These are phyloP conservation scores for Raphanus hybrid DNA, from an alignment of 441 rosid genomes.

Conservation along the genomic window DNA sequence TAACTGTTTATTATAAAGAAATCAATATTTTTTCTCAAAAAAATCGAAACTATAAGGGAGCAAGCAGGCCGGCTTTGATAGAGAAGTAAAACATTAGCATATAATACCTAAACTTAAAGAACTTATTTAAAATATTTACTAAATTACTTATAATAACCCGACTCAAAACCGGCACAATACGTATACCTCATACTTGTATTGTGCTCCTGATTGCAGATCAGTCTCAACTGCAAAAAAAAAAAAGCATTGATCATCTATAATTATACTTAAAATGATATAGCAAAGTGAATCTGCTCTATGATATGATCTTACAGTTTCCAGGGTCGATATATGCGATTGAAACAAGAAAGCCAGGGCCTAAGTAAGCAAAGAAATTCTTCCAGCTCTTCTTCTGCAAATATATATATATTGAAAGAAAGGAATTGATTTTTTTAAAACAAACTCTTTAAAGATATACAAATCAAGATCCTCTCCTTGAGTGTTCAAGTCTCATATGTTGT, in stretches of 20 bases:
- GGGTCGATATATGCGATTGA: constrained; percentile 96
- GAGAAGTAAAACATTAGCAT: no score
- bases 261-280: not conserved
- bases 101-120: no score
- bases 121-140: no score
- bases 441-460: not conserved
- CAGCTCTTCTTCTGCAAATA: constrained; percentile 66
- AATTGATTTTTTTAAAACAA: no score
- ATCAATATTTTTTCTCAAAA: no score
- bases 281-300: no score
- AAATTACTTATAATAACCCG: no score
- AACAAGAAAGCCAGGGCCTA: constrained; percentile 97
- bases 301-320: constrained; percentile 79
- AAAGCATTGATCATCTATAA: not conserved
- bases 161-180: no score
- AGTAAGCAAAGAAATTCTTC: constrained; percentile 89
- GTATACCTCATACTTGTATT: constrained; percentile 76
- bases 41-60: no score
- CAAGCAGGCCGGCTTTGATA: no score
- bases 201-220: constrained; percentile 93
- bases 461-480: not conserved
- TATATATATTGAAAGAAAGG: not conserved
- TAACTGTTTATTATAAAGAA: constrained; percentile 47
- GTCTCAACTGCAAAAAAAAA: constrained; percentile 74
- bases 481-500: not conserved